Percentiles rank a stretch among this genome's conserved stretches.
These are phyloP conservation scores for Pezicula rhizophila DNA, from an alignment of 2,329 filamentous ascomycete genomes.

Conservation along the genomic window DNA sequence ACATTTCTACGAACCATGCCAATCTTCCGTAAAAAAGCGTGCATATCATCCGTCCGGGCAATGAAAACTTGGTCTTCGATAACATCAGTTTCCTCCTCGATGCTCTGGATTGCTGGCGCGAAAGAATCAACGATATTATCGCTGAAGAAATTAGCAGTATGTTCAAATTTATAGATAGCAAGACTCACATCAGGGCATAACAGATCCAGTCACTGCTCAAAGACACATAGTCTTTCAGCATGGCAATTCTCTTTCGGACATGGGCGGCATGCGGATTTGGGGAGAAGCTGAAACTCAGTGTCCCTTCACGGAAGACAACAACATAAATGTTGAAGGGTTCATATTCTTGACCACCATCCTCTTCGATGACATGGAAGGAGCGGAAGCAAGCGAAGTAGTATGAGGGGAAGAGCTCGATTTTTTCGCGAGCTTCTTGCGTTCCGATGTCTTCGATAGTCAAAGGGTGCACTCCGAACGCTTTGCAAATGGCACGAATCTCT, in stretches of 20 bases:
- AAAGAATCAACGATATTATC: constrained; percentile 98
- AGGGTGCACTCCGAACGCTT: constrained; percentile 92
- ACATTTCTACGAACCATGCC: constrained; percentile 90
- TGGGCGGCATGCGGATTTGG: constrained; percentile 82
- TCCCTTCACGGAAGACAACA: constrained; percentile 91
- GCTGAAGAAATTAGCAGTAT: constrained; percentile 33
- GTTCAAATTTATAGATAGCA: background rate
- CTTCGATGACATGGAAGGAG: constrained; percentile 76
- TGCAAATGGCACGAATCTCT: constrained; percentile 81
- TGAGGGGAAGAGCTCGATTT: constrained; percentile 93
- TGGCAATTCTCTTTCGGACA: constrained; percentile 85
- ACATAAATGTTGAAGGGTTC: constrained; percentile 97
- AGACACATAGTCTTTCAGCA: constrained; percentile 89
- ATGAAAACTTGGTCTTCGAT: constrained; percentile 97
- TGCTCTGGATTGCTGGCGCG: constrained; percentile 78
- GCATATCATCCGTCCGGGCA: constrained; percentile 83
- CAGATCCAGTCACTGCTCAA: constrained; percentile 98
- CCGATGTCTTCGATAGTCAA: constrained; percentile 94
- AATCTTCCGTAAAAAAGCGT: constrained; percentile 79
- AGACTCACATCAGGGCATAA: constrained; percentile 84
- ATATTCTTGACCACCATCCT: constrained; percentile 75
- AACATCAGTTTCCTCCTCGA: constrained; percentile 81
- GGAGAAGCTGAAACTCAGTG: constrained; percentile 88
- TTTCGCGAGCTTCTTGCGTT: constrained; percentile 92
- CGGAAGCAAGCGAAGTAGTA: constrained; percentile 99